Evolutionary conservation across 2,329 filamentous ascomycete species (phyloP), one percentile per base, ranked within the genome.

Genomic region (Colletotrichum shisoi): DNA sequence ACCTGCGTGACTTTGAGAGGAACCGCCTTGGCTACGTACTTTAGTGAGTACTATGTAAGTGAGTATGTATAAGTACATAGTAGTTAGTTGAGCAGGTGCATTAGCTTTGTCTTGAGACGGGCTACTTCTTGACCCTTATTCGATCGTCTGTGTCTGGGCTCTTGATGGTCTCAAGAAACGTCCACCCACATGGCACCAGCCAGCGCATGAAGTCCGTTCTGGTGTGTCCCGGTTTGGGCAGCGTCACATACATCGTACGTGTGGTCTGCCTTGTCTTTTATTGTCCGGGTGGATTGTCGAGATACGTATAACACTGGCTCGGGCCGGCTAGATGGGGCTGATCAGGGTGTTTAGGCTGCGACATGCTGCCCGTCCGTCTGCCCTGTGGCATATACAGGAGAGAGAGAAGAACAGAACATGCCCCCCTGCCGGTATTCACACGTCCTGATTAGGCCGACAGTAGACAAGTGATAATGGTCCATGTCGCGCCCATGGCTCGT

Each of bases 111-210:
- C 37, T 27, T 31, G 46, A 39, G 42, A 42, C 58, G 31, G 60
- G 24, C 13, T 21, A n/a, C 17, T 63, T 63, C 21, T 7, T 17
- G 60, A 19, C 34, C 46, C 39, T 58, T 37, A 67, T 67, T 67
- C 51, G 63, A 24, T 21, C 40, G 8, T 39, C 17, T 57, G 56
- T 39, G 42, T n/a, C 40, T 48, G 17, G 56, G 27, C 27, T 39
- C 31, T 13, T 49, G 19, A 24, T n/a, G 27, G 40, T 11, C 45
- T n/a, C 37, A 13, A 60, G 31, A 40, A 56, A 39, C 19, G 21
- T 24, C 37, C 37, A 48, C 21, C 59, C 68, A 70, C 68, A 67
- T 70, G 66, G 68, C 66, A 69, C 68, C 66, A 66, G 60, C 58
- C 66, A 67, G 45, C 31, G 48, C 68, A 58, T 53, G 49, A 21